Conservation (phyloP, 1,139 yeast species). For the Scheffersomyces lignicola region DNA sequence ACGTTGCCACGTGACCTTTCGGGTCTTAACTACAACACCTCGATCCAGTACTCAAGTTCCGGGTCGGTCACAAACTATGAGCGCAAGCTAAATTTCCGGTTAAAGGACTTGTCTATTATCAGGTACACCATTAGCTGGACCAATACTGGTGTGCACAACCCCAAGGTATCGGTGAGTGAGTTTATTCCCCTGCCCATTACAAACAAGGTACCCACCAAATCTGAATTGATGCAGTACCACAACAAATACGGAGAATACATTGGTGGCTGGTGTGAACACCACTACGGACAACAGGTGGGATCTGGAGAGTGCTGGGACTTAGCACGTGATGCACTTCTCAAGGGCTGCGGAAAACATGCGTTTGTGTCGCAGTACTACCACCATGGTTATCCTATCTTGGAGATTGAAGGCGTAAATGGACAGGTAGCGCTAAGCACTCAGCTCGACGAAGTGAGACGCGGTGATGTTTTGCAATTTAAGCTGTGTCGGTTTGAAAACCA, state of each 20-base stretch:
- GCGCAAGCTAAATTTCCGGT: slow-evolving; percentile 34
- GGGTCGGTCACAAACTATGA: slow-evolving; percentile 16
- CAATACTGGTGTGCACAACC: slow-evolving; percentile 21
- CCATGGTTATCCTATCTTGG: slow-evolving; percentile 60
- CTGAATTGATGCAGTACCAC: slow-evolving; percentile 41
- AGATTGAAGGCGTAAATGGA: slow-evolving; percentile 27
- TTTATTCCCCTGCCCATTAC: slow-evolving; percentile 53
- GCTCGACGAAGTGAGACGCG: slow-evolving; percentile 39
- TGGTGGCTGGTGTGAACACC: slow-evolving; percentile 64
- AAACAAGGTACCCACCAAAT: slow-evolving; percentile 31
- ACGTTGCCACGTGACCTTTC: slow-evolving; percentile 36
- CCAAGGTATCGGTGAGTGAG: slow-evolving; percentile 27
- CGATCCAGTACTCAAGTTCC: slow-evolving; percentile 21
- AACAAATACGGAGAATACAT: slow-evolving; percentile 52
- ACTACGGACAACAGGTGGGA: slow-evolving; percentile 57
- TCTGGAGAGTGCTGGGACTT: slow-evolving; percentile 81
- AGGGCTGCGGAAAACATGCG: slow-evolving; percentile 64
- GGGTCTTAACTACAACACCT: slow-evolving; percentile 37
- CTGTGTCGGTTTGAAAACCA: slow-evolving; percentile 43
- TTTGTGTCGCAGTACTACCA: slow-evolving; percentile 53
- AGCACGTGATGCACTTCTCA: slow-evolving; percentile 61
- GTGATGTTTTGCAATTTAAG: slow-evolving; percentile 44
- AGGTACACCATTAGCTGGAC: slow-evolving; percentile 51
- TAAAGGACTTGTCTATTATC: slow-evolving; percentile 52
- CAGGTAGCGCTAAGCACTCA: slow-evolving; percentile 22